phyloP scores from a whole-genome alignment of 2,329 filamentous ascomycete species.

The Plectosphaerella plurivora region DNA sequence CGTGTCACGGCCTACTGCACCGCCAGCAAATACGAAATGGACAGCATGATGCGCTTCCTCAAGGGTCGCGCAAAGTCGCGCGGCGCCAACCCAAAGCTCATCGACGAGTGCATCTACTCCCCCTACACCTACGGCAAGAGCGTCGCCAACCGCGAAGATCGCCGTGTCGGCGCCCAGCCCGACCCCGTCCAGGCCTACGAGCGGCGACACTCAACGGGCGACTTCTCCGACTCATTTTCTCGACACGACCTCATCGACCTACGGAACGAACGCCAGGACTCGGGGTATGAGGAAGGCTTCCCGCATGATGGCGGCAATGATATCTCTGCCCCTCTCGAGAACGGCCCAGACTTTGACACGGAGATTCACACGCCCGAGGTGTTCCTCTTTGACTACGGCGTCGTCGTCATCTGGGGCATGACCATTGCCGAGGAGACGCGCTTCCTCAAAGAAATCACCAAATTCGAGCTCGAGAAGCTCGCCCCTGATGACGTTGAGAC shows the following conservation, averaged over 20 bases:
- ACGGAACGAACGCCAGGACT: constrained; percentile 31
- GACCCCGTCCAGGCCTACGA: constrained; percentile 48
- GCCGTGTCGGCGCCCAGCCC: constrained; percentile 15
- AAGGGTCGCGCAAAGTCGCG: constrained; percentile 77
- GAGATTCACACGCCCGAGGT: constrained; percentile 88
- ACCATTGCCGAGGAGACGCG: constrained; percentile 80
- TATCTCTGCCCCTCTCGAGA: constrained; percentile 30
- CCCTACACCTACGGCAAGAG: constrained; percentile 74
- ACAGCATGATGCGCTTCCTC: constrained; percentile 82
- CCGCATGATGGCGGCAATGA: constrained; percentile 16
- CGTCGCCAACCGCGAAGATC: constrained; percentile 28
- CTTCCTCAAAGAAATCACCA: constrained; percentile 89
- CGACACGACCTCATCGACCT: constrained; percentile 63
- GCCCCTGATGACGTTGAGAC: constrained; percentile 86
- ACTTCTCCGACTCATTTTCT: constrained; percentile 55
- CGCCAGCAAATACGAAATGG: constrained; percentile 85
- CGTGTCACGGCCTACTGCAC: constrained; percentile 97
- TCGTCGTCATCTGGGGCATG: constrained; percentile 99
- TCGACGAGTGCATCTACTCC: constrained; percentile 97
- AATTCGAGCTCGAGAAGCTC: constrained; percentile 90
- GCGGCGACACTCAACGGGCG: constrained; percentile 72
- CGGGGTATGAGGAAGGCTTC: constrained; percentile 23
- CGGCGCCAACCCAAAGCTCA: constrained; percentile 82
- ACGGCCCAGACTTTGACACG: constrained; percentile 73
- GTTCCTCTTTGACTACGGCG: constrained; percentile 96